These are phyloP conservation scores for Quercus ilex DNA, from an alignment of 306 rosid genomes.

Conservation along the genomic window DNA sequence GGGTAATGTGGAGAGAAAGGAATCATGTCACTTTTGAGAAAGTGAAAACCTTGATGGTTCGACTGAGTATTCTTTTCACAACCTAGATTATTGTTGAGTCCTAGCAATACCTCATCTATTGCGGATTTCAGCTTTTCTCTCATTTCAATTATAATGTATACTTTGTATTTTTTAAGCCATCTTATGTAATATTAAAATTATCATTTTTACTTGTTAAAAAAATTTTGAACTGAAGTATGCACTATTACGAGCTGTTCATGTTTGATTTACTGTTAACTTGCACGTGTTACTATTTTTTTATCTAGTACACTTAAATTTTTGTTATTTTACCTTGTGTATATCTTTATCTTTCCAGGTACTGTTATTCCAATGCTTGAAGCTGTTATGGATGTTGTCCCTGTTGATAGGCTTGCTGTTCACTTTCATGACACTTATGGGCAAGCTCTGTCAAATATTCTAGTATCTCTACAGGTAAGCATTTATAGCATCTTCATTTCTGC, in stretches of 20 bases:
- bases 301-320: not conserved
- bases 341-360: constrained; percentile 43
- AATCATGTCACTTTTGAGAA: too few relatives aligned
- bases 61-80: too few relatives aligned
- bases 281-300: not conserved
- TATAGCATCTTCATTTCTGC: not conserved
- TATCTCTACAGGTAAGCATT: constrained; percentile 71
- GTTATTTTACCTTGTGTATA: constrained; percentile 3
- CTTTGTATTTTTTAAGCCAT: too few relatives aligned
- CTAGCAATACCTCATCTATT: too few relatives aligned
- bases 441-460: constrained; percentile 79
- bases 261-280: not conserved
- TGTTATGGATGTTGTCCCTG: constrained; percentile 63
- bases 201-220: too few relatives aligned
- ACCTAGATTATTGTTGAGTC: too few relatives aligned
- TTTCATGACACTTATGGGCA: constrained; percentile 98
- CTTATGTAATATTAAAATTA: too few relatives aligned
- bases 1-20: too few relatives aligned
- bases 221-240: too few relatives aligned
- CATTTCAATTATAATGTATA: too few relatives aligned
- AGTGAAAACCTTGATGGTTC: too few relatives aligned
- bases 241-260: not conserved
- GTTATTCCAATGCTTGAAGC: constrained; percentile 90
- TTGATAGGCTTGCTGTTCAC: constrained; percentile 78
- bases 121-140: too few relatives aligned